Evolutionary conservation across 148 eudicot species (phyloP).

Genomic region (Silene uniflora): DNA sequence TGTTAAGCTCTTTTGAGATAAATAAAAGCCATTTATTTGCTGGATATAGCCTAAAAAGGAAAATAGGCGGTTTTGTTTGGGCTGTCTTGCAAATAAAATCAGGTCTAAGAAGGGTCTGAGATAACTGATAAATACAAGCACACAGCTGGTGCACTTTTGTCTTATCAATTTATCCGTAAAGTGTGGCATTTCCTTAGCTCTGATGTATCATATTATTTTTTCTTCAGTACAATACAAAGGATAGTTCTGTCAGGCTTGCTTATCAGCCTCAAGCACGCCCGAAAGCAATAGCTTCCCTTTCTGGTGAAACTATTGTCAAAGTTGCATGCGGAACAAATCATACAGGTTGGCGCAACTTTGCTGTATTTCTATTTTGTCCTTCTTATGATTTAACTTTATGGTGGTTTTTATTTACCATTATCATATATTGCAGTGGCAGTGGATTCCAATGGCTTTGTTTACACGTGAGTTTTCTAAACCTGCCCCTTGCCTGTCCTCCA

Average conservation of each 20-base stretch:
- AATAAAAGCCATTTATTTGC: background rate
- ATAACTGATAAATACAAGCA: background rate
- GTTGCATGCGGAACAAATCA: conserved; percentile 98
- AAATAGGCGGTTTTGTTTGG: background rate
- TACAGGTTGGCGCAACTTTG: conserved; percentile 50
- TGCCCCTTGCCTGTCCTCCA: background rate
- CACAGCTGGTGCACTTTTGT: background rate
- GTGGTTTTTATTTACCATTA: background rate
- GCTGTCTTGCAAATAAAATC: background rate
- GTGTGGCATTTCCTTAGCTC: conserved; percentile 5
- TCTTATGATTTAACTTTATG: background rate
- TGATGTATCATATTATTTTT: background rate
- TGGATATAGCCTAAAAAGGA: background rate
- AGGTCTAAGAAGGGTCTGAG: background rate
- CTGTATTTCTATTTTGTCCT: background rate
- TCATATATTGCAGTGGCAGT: conserved; percentile 68
- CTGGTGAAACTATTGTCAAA: conserved; percentile 80
- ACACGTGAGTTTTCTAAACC: conserved; percentile 68
- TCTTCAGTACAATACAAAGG: conserved; percentile 86
- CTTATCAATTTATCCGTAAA: background rate
- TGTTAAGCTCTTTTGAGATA: background rate
- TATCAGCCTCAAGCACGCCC: conserved; percentile 97
- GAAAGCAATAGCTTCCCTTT: conserved; percentile 62
- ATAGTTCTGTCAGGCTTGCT: conserved; percentile 91
- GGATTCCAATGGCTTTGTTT: conserved; percentile 83